These are phyloP conservation scores for Alternaria postmessia DNA, from an alignment of 2,329 filamentous ascomycete species.

Conservation along the genomic window DNA sequence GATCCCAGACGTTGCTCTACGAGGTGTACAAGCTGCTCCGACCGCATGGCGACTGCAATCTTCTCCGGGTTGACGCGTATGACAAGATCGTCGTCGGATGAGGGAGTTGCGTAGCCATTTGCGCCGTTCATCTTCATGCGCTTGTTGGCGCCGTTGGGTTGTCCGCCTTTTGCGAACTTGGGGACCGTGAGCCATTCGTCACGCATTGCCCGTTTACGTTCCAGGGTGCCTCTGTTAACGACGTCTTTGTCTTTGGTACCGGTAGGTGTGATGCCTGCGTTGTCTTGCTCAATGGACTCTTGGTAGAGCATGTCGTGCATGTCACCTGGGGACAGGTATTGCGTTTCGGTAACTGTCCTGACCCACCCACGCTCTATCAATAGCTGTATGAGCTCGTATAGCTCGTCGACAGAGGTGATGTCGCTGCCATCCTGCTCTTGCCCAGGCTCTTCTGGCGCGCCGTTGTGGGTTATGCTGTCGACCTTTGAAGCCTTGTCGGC, in stretches of 20 bases:
- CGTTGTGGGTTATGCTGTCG: slow-evolving; percentile 18
- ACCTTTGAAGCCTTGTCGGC: slow-evolving; percentile 9
- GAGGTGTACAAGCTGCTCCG: slow-evolving; percentile 76
- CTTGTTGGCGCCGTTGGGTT: slow-evolving; percentile 40
- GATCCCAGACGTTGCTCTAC: slow-evolving; percentile 75
- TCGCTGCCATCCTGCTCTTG: slow-evolving; percentile 35
- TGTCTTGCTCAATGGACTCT: slow-evolving; percentile 65
- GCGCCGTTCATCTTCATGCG: slow-evolving; percentile 41
- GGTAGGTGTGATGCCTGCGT: slow-evolving; percentile 60
- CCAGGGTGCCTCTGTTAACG: slow-evolving; percentile 65
- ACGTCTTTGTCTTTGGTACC: slow-evolving; percentile 73
- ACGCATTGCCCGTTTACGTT: slow-evolving; percentile 62
- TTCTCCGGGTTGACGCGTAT: slow-evolving; percentile 87
- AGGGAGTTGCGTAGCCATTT: slow-evolving; percentile 19
- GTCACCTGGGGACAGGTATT: slow-evolving; percentile 66
- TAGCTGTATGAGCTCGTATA: slow-evolving; percentile 55
- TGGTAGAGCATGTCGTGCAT: slow-evolving; percentile 66
- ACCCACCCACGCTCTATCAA: slow-evolving; percentile 72
- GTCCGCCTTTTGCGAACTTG: slow-evolving; percentile 26
- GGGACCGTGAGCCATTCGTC: slow-evolving; percentile 49
- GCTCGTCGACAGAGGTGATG: slow-evolving; percentile 50
- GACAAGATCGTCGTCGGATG: slow-evolving; percentile 70
- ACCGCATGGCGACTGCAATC: slow-evolving; percentile 82
- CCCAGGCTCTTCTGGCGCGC: slow-evolving; percentile 12
- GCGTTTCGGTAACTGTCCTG: slow-evolving; percentile 64